phyloP scores from a whole-genome alignment of 352 stramenopile genomes.

The Elongisporangium anandrum region DNA sequence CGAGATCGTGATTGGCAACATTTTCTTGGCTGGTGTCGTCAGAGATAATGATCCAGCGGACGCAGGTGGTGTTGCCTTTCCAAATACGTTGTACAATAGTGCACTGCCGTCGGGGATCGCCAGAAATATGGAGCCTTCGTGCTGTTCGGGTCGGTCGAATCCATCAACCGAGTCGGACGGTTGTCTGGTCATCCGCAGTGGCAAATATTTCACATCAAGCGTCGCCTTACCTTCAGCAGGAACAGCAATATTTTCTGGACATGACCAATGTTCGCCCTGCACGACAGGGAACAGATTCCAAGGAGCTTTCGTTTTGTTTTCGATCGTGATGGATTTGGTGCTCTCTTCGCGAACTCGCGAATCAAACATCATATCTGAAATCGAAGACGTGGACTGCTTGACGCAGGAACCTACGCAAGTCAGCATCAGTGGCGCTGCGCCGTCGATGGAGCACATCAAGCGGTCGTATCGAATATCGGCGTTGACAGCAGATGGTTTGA shows the following conservation, averaged over 20 bases:
- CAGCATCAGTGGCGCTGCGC: conserved; percentile 46
- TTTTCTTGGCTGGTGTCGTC: conserved; percentile 78
- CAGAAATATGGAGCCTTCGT: conserved; percentile 87
- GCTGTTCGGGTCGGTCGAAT: conserved; percentile 33
- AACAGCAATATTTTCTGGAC: conserved; percentile 77
- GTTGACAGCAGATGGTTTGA: conserved; percentile 74
- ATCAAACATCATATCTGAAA: conserved; percentile 85
- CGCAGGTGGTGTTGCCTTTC: conserved; percentile 60
- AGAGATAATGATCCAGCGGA: conserved; percentile 30
- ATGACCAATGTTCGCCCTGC: conserved; percentile 84
- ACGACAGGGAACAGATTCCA: conserved; percentile 89
- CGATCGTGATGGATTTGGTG: conserved; percentile 59
- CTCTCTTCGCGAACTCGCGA: conserved; percentile 69
- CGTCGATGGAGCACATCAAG: conserved; percentile 68
- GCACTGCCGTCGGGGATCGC: conserved; percentile 88
- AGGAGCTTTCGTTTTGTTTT: conserved; percentile 74
- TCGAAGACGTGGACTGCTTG: conserved; percentile 82
- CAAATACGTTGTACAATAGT: conserved; percentile 83
- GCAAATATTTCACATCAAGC: conserved; percentile 73
- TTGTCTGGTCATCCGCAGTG: conserved; percentile 81
- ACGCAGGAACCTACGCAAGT: conserved; percentile 85
- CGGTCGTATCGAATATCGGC: conserved; percentile 87
- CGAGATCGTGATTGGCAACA: conserved; percentile 53
- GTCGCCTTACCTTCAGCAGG: conserved; percentile 57
- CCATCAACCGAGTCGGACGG: conserved; percentile 7